phyloP scores from a whole-genome alignment of 75 land plant species.

The Cupressus sempervirens region DNA sequence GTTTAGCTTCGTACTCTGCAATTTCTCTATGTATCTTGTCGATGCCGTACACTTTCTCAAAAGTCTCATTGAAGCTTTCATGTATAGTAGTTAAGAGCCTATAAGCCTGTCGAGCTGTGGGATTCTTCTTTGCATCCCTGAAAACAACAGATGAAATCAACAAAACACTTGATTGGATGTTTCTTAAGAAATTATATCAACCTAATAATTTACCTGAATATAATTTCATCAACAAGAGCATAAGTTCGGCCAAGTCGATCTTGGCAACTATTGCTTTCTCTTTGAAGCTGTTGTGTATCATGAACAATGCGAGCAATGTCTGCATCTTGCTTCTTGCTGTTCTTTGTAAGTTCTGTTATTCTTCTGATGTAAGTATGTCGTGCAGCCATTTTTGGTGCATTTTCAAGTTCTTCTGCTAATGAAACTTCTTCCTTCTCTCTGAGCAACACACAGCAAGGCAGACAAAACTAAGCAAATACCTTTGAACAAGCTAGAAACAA shows the following conservation, averaged over 20 bases:
- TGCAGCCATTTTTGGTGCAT: conserved; percentile 39
- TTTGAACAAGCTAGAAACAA: background rate
- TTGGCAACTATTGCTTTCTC: conserved; percentile 65
- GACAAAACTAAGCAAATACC: background rate
- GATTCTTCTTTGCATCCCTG: conserved; percentile 86
- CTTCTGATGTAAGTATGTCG: conserved; percentile 61
- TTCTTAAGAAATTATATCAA: background rate
- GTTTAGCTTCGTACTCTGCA: conserved; percentile 55
- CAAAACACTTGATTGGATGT: background rate
- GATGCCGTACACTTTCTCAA: conserved; percentile 57
- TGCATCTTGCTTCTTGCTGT: conserved; percentile 78
- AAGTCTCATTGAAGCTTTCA: conserved; percentile 56
- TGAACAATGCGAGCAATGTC: conserved; percentile 65
- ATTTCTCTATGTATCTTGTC: conserved; percentile 59
- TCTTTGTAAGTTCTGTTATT: conserved; percentile 73
- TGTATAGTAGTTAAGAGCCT: conserved; percentile 69
- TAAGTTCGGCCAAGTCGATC: conserved; percentile 73
- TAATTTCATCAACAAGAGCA: conserved; percentile 64
- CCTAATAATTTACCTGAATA: conserved; percentile 49
- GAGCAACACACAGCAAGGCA: conserved; percentile 7
- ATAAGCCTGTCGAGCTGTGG: conserved; percentile 59
- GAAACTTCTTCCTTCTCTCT: conserved; percentile 57
- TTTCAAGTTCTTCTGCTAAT: conserved; percentile 45
- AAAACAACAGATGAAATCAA: conserved; percentile 7
- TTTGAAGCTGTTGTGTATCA: conserved; percentile 69